These are phyloP conservation scores for Berberis vulgaris DNA, from an alignment of 164 flowering plant species.

Conservation along the genomic window DNA sequence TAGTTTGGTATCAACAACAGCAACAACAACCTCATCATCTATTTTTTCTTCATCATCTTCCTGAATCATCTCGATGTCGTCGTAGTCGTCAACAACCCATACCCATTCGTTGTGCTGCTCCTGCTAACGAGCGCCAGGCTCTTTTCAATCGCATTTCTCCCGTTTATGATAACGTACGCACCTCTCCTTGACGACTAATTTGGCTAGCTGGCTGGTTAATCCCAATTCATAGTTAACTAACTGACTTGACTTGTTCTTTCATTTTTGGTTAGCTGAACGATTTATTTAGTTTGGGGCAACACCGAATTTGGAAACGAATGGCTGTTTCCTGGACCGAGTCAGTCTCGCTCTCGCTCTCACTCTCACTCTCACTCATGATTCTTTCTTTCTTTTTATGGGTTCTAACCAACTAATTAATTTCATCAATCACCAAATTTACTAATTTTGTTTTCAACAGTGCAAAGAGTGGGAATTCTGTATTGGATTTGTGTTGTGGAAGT, in stretches of 20 bases:
- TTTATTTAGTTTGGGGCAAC: conserved; percentile 78
- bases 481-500: conserved; percentile 97
- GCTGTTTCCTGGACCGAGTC: conserved; percentile 94
- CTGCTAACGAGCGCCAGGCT: conserved; percentile 45
- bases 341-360: not conserved
- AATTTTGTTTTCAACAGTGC: conserved; percentile 31
- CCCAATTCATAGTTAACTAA: not conserved
- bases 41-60: no score
- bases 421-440: no score
- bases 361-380: conserved; percentile 1
- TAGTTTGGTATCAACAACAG: no score
- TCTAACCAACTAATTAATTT: not conserved
- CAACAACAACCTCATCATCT: no score
- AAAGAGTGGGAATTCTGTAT: conserved; percentile 52
- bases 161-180: conserved; percentile 66
- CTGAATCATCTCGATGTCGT: no score
- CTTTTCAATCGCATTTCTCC: conserved; percentile 89
- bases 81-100: not conserved
- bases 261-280: conserved; percentile 61
- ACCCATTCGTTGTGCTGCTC: conserved; percentile 18
- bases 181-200: not conserved
- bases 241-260: not conserved
- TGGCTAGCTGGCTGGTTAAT: not conserved
- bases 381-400: not conserved
- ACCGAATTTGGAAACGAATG: conserved; percentile 89